Base-by-base conservation (phyloP, 2,329 filamentous ascomycete genomes). In the Sclerotinia nivalis region DNA sequence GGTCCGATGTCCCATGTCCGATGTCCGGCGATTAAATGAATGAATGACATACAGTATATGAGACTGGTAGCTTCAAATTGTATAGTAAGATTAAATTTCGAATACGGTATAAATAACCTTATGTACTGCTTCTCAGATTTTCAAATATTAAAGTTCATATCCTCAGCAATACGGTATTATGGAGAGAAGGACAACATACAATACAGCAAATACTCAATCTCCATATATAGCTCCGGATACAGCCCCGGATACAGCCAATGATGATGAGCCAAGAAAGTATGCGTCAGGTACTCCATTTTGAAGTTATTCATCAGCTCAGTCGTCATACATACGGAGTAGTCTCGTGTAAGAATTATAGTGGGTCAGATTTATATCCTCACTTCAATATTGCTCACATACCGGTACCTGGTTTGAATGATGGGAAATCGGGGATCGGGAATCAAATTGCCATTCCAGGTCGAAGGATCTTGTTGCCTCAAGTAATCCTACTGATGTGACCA, bases 231-330 rank as follows among this genome's bases (percentile, higher is more conserved):
- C 28, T 22, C 34, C 20, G 34, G 12, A 22, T 18, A n/a, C 31
- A 49, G n/a, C 43, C 28, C 34, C 20, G 34, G 12, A 22, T 18
- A n/a, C 31, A 49, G n/a, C 43, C 28, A 49, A 34, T 34, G 47
- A 49, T 49, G 20, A 34, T 62, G 43, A 49, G 43, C 59, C 43
- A 49, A 62, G 37, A 43, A 49, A 31, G 45, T 22, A 22, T 62
- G 28, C 22, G 28, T 62, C 59, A 45, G 59, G 20, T 62, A 45
- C 28, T 62, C 59, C n/a, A 49, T 34, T 43, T 49, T 34, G 28
- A 18, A 49, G 20, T 2, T 62, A 13, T 62, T 20, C 15, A 34
- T 62, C 20, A 8, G 13, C 10, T 62, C 5, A 15, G 47, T 22
- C 25, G 22, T 9, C 25, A 37, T 37, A 34, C n/a, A 4, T 34